Evolutionary conservation across 306 rosid genomes (phyloP), one percentile per base, ranked within the genome.

Genomic region (Lathyrus oleraceus): DNA sequence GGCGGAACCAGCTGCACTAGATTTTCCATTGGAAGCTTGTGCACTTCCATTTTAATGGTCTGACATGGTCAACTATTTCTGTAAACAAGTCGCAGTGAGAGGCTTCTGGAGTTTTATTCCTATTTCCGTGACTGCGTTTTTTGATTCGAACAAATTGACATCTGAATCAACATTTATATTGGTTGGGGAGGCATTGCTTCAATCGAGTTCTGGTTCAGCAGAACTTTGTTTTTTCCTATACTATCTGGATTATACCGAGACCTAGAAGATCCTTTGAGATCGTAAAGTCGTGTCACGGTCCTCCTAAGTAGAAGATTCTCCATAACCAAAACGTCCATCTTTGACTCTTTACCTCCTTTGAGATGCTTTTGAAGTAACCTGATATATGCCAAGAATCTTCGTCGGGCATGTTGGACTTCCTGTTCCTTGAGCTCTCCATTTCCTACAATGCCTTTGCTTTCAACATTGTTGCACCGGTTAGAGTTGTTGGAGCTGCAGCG

Each of bases 181-280:
- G 30, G 72, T 44, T 17, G 81, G 71, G 47, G 75, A 74, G 99
- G 96, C 97, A 94, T 94, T 73, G 97, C 91, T 79, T 94, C 99
- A 67, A 94, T 87, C 87, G 91, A 84, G 79, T 94, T 94, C 73
- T 94, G 92, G 85, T 94, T 97, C 75, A 94, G 76, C 28, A 94
- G 86, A 77, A 88, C 98, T 76, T 85, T 87, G 87, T 93, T 88
- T 71, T 83, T 88, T 72, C 99, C 99, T 6, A 76, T 84, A 15
- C 75, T 67, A 76, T 94, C 99, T 43, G 96, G 76, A 82, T 90
- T 91, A 74, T 95, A 95, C 73, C 99, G 88, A 11, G 99, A 86
- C 63, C 97, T 74, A 23, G 95, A 72, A 67, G 99, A 91, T 77
- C 99, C 99, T 79, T 95, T 95, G 36, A 95, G 99, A 81, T 95